phyloP scores from a whole-genome alignment of 768 basidiomycete species.

The Coprinopsis sp. region DNA sequence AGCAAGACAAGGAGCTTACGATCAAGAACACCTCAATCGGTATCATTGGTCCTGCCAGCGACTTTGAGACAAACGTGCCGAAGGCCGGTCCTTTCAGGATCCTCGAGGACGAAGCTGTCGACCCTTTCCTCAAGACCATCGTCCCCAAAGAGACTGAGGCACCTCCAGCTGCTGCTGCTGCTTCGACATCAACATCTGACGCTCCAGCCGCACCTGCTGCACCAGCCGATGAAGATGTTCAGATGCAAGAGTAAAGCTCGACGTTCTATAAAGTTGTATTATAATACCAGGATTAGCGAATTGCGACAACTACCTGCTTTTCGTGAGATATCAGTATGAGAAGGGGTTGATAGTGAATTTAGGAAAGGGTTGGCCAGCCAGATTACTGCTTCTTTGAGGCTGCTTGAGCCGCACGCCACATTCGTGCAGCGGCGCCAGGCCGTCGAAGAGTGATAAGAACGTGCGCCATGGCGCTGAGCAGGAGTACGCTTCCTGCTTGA shows the following conservation, averaged over 20 bases:
- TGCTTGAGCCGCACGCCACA: conserved; percentile 40
- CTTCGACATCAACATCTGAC: too few relatives aligned
- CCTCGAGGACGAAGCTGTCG: conserved; percentile 46
- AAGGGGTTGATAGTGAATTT: background rate
- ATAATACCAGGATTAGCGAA: conserved; percentile 7
- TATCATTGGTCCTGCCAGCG: conserved; percentile 73
- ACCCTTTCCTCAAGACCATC: conserved; percentile 75
- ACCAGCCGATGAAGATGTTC: conserved; percentile 69
- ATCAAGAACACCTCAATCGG: conserved; percentile 93
- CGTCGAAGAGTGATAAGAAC: conserved; percentile 65
- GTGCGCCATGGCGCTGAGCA: conserved; percentile 81
- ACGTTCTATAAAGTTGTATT: background rate
- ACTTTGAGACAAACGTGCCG: conserved; percentile 48
- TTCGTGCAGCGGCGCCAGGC: conserved; percentile 60
- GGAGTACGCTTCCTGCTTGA: conserved; percentile 89
- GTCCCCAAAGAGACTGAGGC: conserved; percentile 55
- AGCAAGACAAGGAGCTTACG: conserved; percentile 96
- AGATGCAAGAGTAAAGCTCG: conserved; percentile 72
- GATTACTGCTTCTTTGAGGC: conserved; percentile 7
- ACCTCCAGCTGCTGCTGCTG: conserved; percentile 34
- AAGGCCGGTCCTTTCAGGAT: conserved; percentile 30
- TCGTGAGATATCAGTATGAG: background rate
- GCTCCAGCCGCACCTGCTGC: conserved; percentile 32
- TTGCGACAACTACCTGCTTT: conserved; percentile 1
- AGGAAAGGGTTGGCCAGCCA: background rate